A percentile compares a stretch with the other conserved stretches of the same genome.
These are phyloP conservation scores for Chaetoscypha palmicola DNA, from an alignment of 2,329 filamentous ascomycete genomes.

Conservation along the genomic window DNA sequence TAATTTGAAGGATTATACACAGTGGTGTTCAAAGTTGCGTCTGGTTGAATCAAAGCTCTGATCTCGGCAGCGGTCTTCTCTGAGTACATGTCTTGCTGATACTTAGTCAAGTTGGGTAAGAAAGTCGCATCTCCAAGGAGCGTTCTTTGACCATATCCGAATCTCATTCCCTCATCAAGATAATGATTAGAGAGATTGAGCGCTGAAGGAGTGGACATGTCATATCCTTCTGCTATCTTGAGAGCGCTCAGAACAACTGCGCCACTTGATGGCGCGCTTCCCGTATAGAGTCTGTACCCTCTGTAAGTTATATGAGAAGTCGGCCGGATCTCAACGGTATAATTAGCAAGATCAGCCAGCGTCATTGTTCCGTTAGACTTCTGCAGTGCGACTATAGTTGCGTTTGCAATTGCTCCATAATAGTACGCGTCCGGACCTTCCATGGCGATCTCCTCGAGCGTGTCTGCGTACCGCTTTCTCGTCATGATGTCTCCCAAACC, in stretches of 20 bases:
- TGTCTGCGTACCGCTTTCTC: slow-evolving; percentile 71
- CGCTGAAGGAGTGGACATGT: slow-evolving; percentile 49
- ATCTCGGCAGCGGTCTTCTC: slow-evolving; percentile 45
- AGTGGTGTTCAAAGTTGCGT: slow-evolving; percentile 48
- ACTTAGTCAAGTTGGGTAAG: slow-evolving; percentile 49
- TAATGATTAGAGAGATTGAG: slow-evolving; percentile 58
- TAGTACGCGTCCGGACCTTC: slow-evolving; percentile 71
- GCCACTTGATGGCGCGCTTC: slow-evolving; percentile 72
- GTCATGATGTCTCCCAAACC: slow-evolving; percentile 71
- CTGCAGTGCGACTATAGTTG: slow-evolving; percentile 64
- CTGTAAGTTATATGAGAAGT: slow-evolving; percentile 59
- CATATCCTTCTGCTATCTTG: slow-evolving; percentile 69
- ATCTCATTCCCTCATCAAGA: slow-evolving; percentile 59
- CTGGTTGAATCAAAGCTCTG: slow-evolving; percentile 51
- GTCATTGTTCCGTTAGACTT: slow-evolving; percentile 77
- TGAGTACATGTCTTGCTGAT: slow-evolving; percentile 47
- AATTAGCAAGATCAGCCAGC: slow-evolving; percentile 66
- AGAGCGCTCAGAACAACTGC: slow-evolving; percentile 67
- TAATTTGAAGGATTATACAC: slow-evolving; percentile 56
- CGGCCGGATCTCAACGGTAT: slow-evolving; percentile 58
- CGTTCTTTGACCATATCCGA: slow-evolving; percentile 57
- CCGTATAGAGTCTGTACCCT: slow-evolving; percentile 61
- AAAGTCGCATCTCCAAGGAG: slow-evolving; percentile 58
- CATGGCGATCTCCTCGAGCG: slow-evolving; percentile 69
- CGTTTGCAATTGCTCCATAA: slow-evolving; percentile 61